Evolutionary conservation across 2,329 filamentous ascomycete species (phyloP).

Genomic region (Fusarium sarcochroum): DNA sequence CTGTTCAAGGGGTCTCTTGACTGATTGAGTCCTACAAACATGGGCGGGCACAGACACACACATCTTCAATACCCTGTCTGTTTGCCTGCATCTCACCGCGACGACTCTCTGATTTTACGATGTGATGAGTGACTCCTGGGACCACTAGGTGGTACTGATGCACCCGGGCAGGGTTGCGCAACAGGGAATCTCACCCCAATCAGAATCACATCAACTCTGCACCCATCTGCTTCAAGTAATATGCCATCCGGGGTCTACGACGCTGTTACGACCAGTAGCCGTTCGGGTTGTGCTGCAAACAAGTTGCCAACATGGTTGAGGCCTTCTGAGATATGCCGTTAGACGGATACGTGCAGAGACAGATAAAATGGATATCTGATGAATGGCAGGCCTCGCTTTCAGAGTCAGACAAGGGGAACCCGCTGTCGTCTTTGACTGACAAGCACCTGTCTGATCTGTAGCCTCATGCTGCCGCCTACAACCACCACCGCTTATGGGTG

Average conservation of each 20-base stretch:
- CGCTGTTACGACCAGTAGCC: slow-evolving; percentile 17
- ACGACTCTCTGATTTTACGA: slow-evolving; percentile 5
- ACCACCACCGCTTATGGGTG: slow-evolving; percentile 23
- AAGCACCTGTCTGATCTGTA: slow-evolving; percentile 12
- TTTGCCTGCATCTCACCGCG: slow-evolving; percentile 40
- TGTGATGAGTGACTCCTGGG: slow-evolving; percentile 21
- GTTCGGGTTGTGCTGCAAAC: slow-evolving; percentile 25
- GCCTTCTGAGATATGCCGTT: slow-evolving; percentile 39
- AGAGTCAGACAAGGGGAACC: slow-evolving; percentile 30
- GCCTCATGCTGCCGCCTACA: slow-evolving; percentile 17
- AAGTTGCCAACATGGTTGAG: slow-evolving; percentile 45
- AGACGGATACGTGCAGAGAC: slow-evolving; percentile 40
- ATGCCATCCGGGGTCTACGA: slow-evolving; percentile 31
- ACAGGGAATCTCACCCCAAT: slow-evolving; percentile 24
- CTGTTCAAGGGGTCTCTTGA: slow-evolving; percentile 41
- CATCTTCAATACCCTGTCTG: slow-evolving; percentile 9
- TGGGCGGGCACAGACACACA: slow-evolving; percentile 30
- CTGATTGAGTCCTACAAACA: slow-evolving; percentile 25
- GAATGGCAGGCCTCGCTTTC: slow-evolving; percentile 41
- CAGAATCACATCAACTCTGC: slow-evolving; percentile 37
- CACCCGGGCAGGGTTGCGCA: slow-evolving; percentile 38
- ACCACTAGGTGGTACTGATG: slow-evolving; percentile 44
- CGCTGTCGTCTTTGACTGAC: slow-evolving; percentile 1
- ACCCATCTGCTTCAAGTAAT: slow-evolving; percentile 47
- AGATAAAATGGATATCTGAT: slow-evolving; percentile 36